These are phyloP conservation scores for Termitomyces sp. DNA, from an alignment of 768 basidiomycete species.

Conservation along the genomic window DNA sequence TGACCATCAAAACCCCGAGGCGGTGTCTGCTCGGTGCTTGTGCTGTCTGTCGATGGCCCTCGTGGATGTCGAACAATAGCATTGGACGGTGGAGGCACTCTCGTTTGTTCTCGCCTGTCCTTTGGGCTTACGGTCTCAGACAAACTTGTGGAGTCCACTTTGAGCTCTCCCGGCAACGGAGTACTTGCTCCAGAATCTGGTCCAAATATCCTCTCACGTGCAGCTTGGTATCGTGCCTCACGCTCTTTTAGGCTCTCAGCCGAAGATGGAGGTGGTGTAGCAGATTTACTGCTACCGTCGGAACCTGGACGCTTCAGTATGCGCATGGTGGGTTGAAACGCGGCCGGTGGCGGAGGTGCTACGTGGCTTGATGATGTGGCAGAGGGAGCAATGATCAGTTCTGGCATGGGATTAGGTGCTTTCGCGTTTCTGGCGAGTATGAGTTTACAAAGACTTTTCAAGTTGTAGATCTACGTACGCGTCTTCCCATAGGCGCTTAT, in stretches of 20 bases:
- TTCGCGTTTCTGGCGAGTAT: conserved; percentile 45
- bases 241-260: conserved; percentile 51
- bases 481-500: conserved; percentile 59
- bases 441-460: background rate
- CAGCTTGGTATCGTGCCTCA: conserved; percentile 69
- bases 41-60: conserved; percentile 1
- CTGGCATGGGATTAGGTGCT: conserved; percentile 62
- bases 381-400: conserved; percentile 41
- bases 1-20: conserved; percentile 21
- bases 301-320: conserved; percentile 67
- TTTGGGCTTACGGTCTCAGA: background rate
- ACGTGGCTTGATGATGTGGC: conserved; percentile 29
- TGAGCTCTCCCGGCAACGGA: background rate
- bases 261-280: conserved; percentile 19
- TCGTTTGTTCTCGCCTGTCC: conserved; percentile 7
- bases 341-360: conserved; percentile 47
- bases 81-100: background rate
- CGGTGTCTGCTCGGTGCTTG: background rate
- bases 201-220: conserved; percentile 71
- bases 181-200: conserved; percentile 10
- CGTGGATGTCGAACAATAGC: conserved; percentile 23
- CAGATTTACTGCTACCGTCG: conserved; percentile 18
- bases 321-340: conserved; percentile 58
- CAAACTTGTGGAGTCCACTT: background rate
- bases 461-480: conserved; percentile 46